Evolutionary conservation across 805 yeast species (phyloP), one percentile per base, ranked within the genome.

Genomic region (Yarrowia yakushimensis): DNA sequence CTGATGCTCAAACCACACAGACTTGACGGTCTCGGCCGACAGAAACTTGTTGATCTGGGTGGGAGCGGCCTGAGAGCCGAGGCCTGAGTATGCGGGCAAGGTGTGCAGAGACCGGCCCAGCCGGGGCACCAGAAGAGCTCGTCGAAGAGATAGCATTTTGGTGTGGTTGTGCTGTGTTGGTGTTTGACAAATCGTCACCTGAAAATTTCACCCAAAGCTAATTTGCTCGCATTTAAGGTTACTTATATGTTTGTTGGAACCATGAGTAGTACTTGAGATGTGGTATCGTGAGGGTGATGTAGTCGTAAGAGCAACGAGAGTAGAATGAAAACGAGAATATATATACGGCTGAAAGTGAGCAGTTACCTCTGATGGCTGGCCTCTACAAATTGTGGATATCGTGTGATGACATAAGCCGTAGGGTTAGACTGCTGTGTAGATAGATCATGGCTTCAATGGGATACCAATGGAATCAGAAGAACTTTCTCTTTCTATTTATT

Each of bases 1-100:
- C 75, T 93, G 99, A 74, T 90, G 87, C 64, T 91, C 86, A 20
- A 74, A 76, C 97, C 97, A 93, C 1, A 92, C 88, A 9, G 81
- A 74, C 64, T 86, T 78, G 72, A 86, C 88, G 27, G 92, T 96
- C 63, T 79, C 71, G 1, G 85, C 69, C 4, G 87, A 77, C 75
- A 83, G 84, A 45, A 90, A 75, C 1, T 91, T 91, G 64, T 79
- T 75, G 65, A 88, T 30, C 48, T 79, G n/a, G 25, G 46, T 55
- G 28, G 61, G 61, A n/a, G 61, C 61, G 17, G 36, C 37, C 30
- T 27, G 27, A 7, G 46, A 20, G 13, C 61, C 61, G 9, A 55
- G 48, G 9, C 48, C 48, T 13, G 61, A 39, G 46, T 39, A 39
- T 17, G 43, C 37, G 39, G 61, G 61, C 28, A 55, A 13, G 48